A percentile compares a stretch with the other conserved stretches of the same genome.
Evolutionary conservation across 305 asterid species (phyloP).

Genomic region (Fraxinus albicans): DNA sequence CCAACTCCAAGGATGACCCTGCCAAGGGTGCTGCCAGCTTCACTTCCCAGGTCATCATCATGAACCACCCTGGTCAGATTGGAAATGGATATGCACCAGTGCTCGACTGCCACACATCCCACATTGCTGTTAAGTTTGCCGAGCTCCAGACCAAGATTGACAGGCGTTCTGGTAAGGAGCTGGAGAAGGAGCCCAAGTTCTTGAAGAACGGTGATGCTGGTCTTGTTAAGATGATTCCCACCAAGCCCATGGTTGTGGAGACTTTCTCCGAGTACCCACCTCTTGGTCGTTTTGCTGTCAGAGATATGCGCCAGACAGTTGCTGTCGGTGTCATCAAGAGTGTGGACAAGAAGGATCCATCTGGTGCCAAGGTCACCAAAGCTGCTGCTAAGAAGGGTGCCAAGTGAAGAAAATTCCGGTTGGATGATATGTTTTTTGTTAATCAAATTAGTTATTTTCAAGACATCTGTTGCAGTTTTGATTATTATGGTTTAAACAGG

Average conservation of each 20-base stretch:
- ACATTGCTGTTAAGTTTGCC: neutral
- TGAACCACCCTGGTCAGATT: neutral
- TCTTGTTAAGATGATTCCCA: constrained; percentile 58
- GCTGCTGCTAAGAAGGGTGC: constrained; percentile 52
- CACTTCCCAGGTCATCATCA: neutral
- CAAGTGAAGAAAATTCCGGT: constrained; percentile 31
- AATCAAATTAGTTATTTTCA: neutral
- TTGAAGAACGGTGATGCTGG: constrained; percentile 68
- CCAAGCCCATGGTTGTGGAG: constrained; percentile 73
- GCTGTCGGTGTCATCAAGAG: neutral
- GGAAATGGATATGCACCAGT: neutral
- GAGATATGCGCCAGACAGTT: neutral
- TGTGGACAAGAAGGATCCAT: neutral
- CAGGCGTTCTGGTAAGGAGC: neutral
- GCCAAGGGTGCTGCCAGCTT: neutral
- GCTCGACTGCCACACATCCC: neutral
- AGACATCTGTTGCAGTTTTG: neutral
- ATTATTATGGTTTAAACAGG: neutral
- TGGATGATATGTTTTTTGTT: neutral
- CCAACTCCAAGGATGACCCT: neutral
- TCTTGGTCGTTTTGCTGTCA: neutral
- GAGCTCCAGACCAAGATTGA: neutral
- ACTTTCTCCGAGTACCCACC: constrained; percentile 38
- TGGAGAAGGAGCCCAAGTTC: constrained; percentile 32
- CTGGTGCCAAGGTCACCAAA: neutral